Base-by-base conservation (phyloP, 2,329 filamentous ascomycete genomes). In the Coniochaeta sp. region DNA sequence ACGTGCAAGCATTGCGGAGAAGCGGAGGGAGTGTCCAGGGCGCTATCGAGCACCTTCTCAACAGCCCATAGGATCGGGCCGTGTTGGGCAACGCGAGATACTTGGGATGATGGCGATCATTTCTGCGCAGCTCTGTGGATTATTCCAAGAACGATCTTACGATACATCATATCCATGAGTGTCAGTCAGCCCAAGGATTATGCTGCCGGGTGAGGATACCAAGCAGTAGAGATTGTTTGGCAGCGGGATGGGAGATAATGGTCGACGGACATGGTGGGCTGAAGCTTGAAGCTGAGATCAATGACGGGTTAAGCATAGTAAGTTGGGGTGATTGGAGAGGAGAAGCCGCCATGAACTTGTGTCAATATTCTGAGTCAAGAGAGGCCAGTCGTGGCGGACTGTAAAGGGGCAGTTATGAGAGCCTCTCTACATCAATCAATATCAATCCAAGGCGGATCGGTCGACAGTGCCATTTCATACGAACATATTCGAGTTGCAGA, bases 21-120 rank as follows among this genome's bases (percentile, higher is more conserved):
- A 91, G 90, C 62, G 95, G 95, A 9, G 95, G 95, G 12, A 97
- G 90, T 72, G 95, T 98, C 44, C 92, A 98, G 72, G 95, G 93
- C 12, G 95, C 91, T 6, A 85, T 96, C 59, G 90, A 95, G 75
- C 86, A 90, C 69, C 76, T 96, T 60, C 74, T 90, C 33, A 52
- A n/a, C n/a, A n/a, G 47, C 47, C 26, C 47, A 52, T 52, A 52
- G 47, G 12, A 31, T 4, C 7, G 47, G 14, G 9, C 19, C n/a
- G 6, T 8, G 16, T 12, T 24, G 43, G 43, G 11, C 9, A 24
- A 24, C 38, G 38, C 38, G 38, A 12, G n/a, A 24, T 47, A 4
- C 11, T 24, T 6, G n/a, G 19, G 17, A 19, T 44, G 14, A 19
- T 19, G 17, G 22, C n/a, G 14, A 19, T 22, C 16, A 38, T 6